A percentile compares a stretch with the other conserved stretches of the same genome.
phyloP scores from a whole-genome alignment of 2,329 filamentous ascomycete species.

The Neonectria sp. region DNA sequence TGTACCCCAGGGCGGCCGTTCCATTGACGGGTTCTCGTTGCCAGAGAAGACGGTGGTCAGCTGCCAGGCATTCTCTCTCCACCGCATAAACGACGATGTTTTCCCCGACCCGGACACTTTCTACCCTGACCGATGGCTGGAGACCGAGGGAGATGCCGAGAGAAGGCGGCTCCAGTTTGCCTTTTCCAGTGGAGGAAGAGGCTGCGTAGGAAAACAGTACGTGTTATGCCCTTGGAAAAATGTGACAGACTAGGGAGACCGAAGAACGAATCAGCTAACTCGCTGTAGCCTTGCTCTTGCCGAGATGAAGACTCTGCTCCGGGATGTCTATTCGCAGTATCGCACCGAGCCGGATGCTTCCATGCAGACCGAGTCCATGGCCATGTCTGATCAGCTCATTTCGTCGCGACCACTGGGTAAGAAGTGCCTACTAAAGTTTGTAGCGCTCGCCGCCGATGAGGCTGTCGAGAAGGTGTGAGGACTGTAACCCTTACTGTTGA shows the following conservation, averaged over 20 bases:
- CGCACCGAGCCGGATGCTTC: conserved; percentile 67
- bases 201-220: conserved; percentile 78
- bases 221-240: conserved; percentile 51
- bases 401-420: conserved; percentile 74
- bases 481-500: background rate
- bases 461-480: background rate
- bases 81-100: conserved; percentile 73
- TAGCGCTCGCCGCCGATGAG: conserved; percentile 48
- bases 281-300: conserved; percentile 67
- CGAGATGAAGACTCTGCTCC: conserved; percentile 78
- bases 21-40: conserved; percentile 69
- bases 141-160: conserved; percentile 80
- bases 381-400: conserved; percentile 77
- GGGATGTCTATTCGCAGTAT: conserved; percentile 73
- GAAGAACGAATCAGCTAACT: conserved; percentile 28
- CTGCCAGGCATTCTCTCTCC: conserved; percentile 73
- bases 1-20: conserved; percentile 68
- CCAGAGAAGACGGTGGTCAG: conserved; percentile 71
- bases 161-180: conserved; percentile 75
- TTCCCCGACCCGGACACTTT: conserved; percentile 86
- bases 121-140: conserved; percentile 88
- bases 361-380: conserved; percentile 72
- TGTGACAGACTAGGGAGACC: background rate
- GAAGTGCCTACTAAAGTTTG: conserved; percentile 69
- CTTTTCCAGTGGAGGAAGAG: conserved; percentile 76